Base-by-base conservation (phyloP, 306 rosid genomes). In the Carpinus fangiana region DNA sequence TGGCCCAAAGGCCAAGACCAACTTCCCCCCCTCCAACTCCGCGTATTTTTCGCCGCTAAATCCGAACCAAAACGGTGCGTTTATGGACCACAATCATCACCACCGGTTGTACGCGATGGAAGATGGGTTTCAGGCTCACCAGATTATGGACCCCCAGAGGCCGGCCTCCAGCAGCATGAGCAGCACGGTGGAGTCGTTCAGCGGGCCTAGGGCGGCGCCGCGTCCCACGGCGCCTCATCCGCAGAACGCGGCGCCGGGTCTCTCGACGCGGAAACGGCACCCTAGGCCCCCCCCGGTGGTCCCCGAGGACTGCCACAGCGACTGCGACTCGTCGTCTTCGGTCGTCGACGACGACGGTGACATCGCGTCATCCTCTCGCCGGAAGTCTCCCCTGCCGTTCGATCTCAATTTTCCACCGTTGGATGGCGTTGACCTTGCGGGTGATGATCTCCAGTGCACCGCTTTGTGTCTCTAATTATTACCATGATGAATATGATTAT, bases 271-370 rank as follows among this genome's bases (percentile, higher is more conserved):
- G 46, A 83, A 85, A 8, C 72, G 84, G 11, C 82, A 82, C 21
- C 92, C 93, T 0, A 78, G 92, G 46, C 80, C 92, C 1, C 97
- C 97, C 14, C 92, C 97, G 1, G 57, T 89, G 4, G 87, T 82
- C 4, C 92, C 97, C 0, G 97, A 90, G 71, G 98, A 93, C 60
- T 91, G 97, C 82, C 97, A 86, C 51, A 93, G 98, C 73, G 97
- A 92, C 83, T 93, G 98, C 74, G 98, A 90, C 45, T 93, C 98
- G 0, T 93, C 98, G 21, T 90, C 96, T 0, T 92, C 96, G 8
- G 97, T 91, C 4, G 82, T 92, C 1, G 94, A 87, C 50, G 92
- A 89, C 52, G 89, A 74, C 16, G 91, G 83, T 12, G 91, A 34
- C 47, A 14, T 59, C 0, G 86, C 86, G 11, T 86, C 97, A 0